Conservation (phyloP, 352 stramenopile species). For the Pythium aristosporum region DNA sequence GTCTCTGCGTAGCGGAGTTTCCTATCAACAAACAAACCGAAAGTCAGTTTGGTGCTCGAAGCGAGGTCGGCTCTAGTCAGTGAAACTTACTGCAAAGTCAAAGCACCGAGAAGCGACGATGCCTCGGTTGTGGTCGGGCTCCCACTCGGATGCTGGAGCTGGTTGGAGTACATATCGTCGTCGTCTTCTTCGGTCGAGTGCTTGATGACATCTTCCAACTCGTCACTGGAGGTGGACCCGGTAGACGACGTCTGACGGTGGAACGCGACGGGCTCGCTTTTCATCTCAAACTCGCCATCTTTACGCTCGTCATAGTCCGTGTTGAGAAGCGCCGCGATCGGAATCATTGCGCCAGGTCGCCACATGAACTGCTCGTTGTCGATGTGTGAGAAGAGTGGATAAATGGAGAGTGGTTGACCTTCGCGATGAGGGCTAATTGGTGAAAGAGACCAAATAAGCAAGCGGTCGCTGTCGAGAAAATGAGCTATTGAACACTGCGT, state of each 20-base stretch:
- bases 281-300: conserved; percentile 13
- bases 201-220: conserved; percentile 3
- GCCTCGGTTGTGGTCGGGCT: conserved; percentile 14
- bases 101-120: conserved; percentile 23
- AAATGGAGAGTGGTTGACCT: too few species aligned
- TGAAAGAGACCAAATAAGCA: background rate
- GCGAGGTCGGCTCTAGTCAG: background rate
- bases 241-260: conserved; percentile 15
- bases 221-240: conserved; percentile 19
- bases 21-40: background rate
- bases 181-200: background rate
- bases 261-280: conserved; percentile 16
- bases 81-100: conserved; percentile 27
- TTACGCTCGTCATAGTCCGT: conserved; percentile 17
- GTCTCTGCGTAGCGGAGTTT: conserved; percentile 15
- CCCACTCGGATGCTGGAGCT: conserved; percentile 4
- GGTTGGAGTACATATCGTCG: conserved; percentile 7
- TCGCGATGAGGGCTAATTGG: background rate
- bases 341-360: conserved; percentile 13
- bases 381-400: background rate
- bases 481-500: background rate
- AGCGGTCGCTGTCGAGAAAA: conserved; percentile 1
- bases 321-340: conserved; percentile 26
- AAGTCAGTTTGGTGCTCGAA: background rate
- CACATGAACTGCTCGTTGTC: background rate